Evolutionary conservation across 805 yeast genomes (phyloP).

Genomic region (Metschnikowia drakensbergensis): DNA sequence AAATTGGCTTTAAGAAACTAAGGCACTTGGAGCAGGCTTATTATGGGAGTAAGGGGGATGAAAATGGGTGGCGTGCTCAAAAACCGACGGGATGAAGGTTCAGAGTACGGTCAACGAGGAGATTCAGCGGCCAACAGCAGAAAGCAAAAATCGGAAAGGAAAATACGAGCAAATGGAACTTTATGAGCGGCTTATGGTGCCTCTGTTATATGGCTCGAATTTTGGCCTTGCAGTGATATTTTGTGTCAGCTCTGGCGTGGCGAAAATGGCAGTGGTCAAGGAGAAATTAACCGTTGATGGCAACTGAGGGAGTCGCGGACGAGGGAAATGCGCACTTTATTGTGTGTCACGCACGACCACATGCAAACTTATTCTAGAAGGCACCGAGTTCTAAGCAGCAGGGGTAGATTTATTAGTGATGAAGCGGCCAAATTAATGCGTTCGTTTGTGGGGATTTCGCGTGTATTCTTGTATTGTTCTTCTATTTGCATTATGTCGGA

Average conservation of each 20-base stretch:
- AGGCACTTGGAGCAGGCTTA: neutral
- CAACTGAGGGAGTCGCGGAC: constrained; percentile 5
- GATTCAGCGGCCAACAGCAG: neutral
- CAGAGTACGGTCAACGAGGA: neutral
- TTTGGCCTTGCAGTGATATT: neutral
- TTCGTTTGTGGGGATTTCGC: no score
- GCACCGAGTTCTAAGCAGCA: neutral
- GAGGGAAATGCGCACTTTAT: constrained; percentile 4
- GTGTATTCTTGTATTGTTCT: no score
- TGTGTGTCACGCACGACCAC: constrained; percentile 1
- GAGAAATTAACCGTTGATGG: constrained; percentile 12
- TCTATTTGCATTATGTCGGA: no score
- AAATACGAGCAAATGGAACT: neutral
- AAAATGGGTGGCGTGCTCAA: neutral
- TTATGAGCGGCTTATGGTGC: neutral
- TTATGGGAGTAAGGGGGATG: neutral
- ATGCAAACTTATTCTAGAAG: constrained; percentile 4
- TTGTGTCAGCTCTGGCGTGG: constrained; percentile 2
- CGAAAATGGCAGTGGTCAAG: neutral
- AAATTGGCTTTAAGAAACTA: neutral
- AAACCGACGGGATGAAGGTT: neutral
- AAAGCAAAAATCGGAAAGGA: constrained; percentile 3
- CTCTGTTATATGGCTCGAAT: neutral
- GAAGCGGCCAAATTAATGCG: no score
- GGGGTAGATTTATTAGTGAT: neutral